A percentile compares a stretch with the other conserved stretches of the same genome.
These are phyloP conservation scores for Pythium volutum DNA, from an alignment of 352 stramenopile species.

Conservation along the genomic window DNA sequence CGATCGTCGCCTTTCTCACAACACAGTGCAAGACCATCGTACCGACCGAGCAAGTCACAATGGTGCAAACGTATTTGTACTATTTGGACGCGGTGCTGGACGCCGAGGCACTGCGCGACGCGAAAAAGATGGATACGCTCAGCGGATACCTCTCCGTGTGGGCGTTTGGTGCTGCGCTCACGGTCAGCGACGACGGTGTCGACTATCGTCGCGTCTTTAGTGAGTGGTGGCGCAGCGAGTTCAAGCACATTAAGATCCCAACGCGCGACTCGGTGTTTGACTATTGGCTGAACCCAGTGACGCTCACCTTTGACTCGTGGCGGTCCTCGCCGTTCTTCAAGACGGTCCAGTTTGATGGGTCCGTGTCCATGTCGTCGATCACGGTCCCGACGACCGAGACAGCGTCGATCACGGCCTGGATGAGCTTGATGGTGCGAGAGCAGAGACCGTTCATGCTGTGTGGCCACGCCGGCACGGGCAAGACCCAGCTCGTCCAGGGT, in stretches of 20 bases:
- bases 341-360: constrained; percentile 70
- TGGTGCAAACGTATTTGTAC: constrained; percentile 91
- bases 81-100: constrained; percentile 89
- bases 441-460: constrained; percentile 93
- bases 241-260: constrained; percentile 94
- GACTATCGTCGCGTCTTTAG: constrained; percentile 94
- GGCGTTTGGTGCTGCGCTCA: constrained; percentile 89
- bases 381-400: constrained; percentile 94
- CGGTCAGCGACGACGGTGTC: constrained; percentile 89
- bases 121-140: constrained; percentile 73
- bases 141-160: constrained; percentile 93
- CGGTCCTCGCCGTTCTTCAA: constrained; percentile 91
- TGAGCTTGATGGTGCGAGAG: constrained; percentile 91
- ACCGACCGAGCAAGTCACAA: constrained; percentile 87
- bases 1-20: constrained; percentile 82
- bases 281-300: constrained; percentile 93
- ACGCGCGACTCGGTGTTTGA: constrained; percentile 94
- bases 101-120: constrained; percentile 50
- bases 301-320: constrained; percentile 91
- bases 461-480: constrained; percentile 90
- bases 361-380: constrained; percentile 75
- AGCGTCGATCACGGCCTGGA: constrained; percentile 92
- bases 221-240: constrained; percentile 93
- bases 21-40: constrained; percentile 89
- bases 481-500: constrained; percentile 92